Evolutionary conservation across 2,329 filamentous ascomycete species (phyloP), one percentile per base, ranked within the genome.

Genomic region (Talaromyces sp.): DNA sequence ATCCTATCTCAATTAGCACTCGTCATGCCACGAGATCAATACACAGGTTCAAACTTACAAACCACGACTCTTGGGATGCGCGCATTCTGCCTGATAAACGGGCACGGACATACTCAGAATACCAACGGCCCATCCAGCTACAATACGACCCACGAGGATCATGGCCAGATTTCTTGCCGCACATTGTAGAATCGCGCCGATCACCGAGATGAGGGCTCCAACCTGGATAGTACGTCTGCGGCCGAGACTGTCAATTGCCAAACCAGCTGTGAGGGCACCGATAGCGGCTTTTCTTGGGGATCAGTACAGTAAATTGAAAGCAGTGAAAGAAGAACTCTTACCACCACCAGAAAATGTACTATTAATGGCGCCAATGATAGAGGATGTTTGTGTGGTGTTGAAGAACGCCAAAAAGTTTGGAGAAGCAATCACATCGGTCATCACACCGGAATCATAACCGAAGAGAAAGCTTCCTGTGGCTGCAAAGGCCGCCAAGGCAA

Each of bases 21-120:
- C 9, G 3, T 43, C 17, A 10, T 9, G n/a, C 8, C 8, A 10
- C 9, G 17, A 19, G 11, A 9, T 19, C 3, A 19, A 19, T 43
- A 2, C 2, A 43, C 7, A n/a, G 8, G 3, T 19, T 3, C 41
- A 43, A 43, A 43, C 41, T 43, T 43, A 43, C 41, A 43, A 43
- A 19, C 41, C 41, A 43, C 41, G 41, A 9, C 41, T 43, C 41
- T n/a, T 43, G 19, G 41, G 41, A 43, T 43, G 41, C 10, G 87
- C 86, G 62, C 85, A 83, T 72, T 89, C 87, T 10, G 86, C 84
- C 65, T 88, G 86, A 72, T 89, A 89, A 39, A 86, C 82, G 3
- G 87, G 87, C 2, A 89, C 84, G 5, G 80, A 78, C 71, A 80
- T 80, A 11, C 78, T 81, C 68, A 83, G 73, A 59, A 82, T 71